Percentiles rank a stretch among this genome's conserved stretches.
Conservation (phyloP, 257 asterid species). For the Anisodus acutangulus region DNA sequence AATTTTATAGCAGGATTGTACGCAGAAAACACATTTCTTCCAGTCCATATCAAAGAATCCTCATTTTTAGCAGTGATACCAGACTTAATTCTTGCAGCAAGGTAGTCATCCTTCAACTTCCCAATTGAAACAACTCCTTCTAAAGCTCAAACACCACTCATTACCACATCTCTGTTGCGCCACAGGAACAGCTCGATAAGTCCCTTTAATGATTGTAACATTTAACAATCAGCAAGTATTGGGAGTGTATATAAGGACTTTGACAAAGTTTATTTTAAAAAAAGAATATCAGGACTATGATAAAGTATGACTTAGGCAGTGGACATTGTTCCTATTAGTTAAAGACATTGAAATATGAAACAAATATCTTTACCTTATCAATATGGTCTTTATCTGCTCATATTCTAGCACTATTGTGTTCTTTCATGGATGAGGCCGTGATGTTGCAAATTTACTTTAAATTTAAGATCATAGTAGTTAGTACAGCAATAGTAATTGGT, state of each 20-base stretch:
- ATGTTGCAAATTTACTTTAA: neutral
- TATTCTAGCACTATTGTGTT: neutral
- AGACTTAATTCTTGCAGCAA: conserved; percentile 17
- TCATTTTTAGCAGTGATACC: neutral
- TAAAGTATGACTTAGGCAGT: neutral
- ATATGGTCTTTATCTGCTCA: conserved; percentile 5
- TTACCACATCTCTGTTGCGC: neutral
- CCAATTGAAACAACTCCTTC: neutral
- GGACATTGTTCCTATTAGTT: neutral
- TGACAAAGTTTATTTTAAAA: neutral
- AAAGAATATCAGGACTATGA: neutral
- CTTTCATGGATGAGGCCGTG: conserved; percentile 3
- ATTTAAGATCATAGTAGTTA: neutral
- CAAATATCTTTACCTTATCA: neutral
- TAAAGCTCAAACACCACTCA: conserved; percentile 13
- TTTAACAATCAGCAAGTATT: conserved; percentile 1
- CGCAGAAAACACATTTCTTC: neutral
- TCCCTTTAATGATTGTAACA: conserved; percentile 20
- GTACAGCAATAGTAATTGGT: conserved; percentile 1
- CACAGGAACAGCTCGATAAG: neutral
- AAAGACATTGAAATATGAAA: conserved; percentile 7
- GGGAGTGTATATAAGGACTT: neutral
- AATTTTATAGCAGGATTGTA: conserved; percentile 16
- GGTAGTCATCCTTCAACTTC: conserved; percentile 13
- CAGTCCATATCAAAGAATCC: neutral